Conservation (phyloP, 805 yeast genomes). For the Pichia paraexigua region DNA sequence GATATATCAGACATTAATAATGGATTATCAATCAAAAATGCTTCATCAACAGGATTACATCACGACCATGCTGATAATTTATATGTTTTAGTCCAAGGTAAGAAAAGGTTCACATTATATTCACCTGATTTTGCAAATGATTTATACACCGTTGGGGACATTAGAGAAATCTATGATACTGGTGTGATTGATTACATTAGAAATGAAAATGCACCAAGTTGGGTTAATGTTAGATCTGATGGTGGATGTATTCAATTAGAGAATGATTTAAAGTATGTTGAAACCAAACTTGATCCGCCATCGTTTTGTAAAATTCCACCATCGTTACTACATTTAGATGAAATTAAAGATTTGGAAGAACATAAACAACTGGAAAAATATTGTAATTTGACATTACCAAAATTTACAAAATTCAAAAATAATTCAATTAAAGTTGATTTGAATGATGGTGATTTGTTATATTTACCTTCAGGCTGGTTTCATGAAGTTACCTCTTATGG, state of each 20-base stretch:
- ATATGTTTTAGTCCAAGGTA: constrained; percentile 53
- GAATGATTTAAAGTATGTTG: constrained; percentile 8
- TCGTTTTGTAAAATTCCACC: constrained; percentile 64
- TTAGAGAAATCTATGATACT: constrained; percentile 43
- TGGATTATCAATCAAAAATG: constrained; percentile 47
- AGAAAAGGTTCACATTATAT: constrained; percentile 58
- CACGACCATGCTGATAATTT: constrained; percentile 78
- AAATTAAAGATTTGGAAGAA: constrained; percentile 30
- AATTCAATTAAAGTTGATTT: constrained; percentile 39
- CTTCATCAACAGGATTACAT: constrained; percentile 63
- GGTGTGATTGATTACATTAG: constrained; percentile 60
- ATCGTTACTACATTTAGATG: constrained; percentile 50
- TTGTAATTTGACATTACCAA: constrained; percentile 1
- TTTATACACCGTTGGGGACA: constrained; percentile 56
- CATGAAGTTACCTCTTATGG: constrained; percentile 71
- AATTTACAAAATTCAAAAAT: constrained; percentile 24
- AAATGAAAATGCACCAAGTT: constrained; percentile 48
- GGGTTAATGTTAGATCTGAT: constrained; percentile 56
- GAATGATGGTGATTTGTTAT: constrained; percentile 58
- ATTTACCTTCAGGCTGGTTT: constrained; percentile 74
- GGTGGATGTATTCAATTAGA: constrained; percentile 41
- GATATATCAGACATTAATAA: constrained; percentile 21
- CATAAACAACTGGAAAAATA: constrained; percentile 6
- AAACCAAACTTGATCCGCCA: constrained; percentile 46
- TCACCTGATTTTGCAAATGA: constrained; percentile 54